A percentile compares a stretch with the other conserved stretches of the same genome.
Conservation (phyloP, 208 protist genomes). For the Willaertia magna region DNA sequence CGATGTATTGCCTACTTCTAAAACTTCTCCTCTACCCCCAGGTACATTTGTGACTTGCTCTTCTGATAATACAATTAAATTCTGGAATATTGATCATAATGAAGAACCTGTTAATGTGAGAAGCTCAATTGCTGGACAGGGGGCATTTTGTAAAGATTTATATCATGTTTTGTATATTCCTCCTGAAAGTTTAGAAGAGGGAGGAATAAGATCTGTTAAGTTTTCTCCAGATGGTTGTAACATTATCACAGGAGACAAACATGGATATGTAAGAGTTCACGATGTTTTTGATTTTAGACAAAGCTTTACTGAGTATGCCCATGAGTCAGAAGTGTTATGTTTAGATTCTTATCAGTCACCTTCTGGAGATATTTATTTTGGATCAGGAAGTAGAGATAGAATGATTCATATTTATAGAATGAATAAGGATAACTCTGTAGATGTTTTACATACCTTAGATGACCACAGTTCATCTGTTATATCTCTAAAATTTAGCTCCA, state of each 20-base stretch:
- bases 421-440: neutral
- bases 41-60: slow-evolving; percentile 23
- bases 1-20: slow-evolving; percentile 2
- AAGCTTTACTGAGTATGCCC: neutral
- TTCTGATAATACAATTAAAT: slow-evolving; percentile 22
- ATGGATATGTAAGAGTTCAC: slow-evolving; percentile 15
- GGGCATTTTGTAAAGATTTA: slow-evolving; percentile 5
- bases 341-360: slow-evolving; percentile 2
- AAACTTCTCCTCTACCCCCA: neutral
- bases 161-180: neutral
- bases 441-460: slow-evolving; percentile 11
- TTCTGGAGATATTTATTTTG: neutral
- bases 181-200: neutral
- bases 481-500: slow-evolving; percentile 16
- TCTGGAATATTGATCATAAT: slow-evolving; percentile 19
- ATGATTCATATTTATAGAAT: slow-evolving; percentile 19
- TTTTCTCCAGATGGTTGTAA: slow-evolving; percentile 14
- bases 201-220: slow-evolving; percentile 18
- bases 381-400: slow-evolving; percentile 12
- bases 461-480: slow-evolving; percentile 22
- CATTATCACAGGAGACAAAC: slow-evolving; percentile 19
- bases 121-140: neutral
- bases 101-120: neutral
- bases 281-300: neutral
- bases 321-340: slow-evolving; percentile 21